phyloP scores from a whole-genome alignment of 2,329 filamentous ascomycete species.

The Diaporthe aspalathi region DNA sequence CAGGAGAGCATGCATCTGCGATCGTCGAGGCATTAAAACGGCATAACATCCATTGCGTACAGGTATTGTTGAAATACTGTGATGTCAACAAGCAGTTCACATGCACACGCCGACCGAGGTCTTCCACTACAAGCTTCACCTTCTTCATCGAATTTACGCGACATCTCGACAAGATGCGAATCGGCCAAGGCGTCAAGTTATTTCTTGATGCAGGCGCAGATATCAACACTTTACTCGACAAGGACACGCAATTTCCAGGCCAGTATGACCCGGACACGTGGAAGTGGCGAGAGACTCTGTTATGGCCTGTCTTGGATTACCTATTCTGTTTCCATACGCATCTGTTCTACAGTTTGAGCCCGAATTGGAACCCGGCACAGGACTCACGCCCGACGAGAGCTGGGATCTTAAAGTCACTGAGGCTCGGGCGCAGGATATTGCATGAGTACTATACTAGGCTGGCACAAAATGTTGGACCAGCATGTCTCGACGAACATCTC shows the following conservation, averaged over 20 bases:
- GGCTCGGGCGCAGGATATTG: not conserved
- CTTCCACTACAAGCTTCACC: not conserved
- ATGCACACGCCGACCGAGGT: rapidly evolving
- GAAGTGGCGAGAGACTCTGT: no score
- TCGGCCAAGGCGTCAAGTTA: not conserved
- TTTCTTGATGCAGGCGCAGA: not conserved
- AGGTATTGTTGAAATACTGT: not conserved
- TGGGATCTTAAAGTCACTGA: not conserved
- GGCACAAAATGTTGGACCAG: not conserved
- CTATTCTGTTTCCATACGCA: not conserved
- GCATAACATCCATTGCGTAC: not conserved
- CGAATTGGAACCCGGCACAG: not conserved
- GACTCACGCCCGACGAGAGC: not conserved
- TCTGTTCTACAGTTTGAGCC: not conserved
- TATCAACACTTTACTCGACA: not conserved
- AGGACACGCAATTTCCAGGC: no score
- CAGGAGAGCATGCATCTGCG: no score
- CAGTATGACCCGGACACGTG: no score
- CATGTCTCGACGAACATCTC: not conserved
- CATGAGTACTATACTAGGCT: not conserved
- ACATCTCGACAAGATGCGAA: not conserved
- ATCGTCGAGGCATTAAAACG: not conserved
- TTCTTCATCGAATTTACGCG: not conserved
- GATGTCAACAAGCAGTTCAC: not conserved
- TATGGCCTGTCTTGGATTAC: not conserved